Evolutionary conservation across 192 early-diverging fungal species (phyloP).

Genomic region (Glomus cerebriforme): DNA sequence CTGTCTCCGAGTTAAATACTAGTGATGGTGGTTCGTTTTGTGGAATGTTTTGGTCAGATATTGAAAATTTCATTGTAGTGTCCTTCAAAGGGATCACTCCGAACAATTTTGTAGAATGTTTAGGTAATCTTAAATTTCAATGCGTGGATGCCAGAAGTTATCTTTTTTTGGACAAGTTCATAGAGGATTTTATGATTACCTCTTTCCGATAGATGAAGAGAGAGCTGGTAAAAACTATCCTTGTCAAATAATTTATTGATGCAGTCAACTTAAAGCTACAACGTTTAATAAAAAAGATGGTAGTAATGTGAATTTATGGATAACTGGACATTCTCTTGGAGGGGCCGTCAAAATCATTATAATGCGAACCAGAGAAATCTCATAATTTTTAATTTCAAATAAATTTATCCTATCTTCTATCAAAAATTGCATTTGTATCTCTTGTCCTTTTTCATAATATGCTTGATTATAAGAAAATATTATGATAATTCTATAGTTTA

Average conservation of each 20-base stretch:
- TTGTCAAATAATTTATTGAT: not conserved
- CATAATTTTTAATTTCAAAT: too few relatives aligned
- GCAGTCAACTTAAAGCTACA: not conserved
- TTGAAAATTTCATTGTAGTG: constrained; percentile 40
- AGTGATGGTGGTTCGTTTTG: constrained; percentile 35
- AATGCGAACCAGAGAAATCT: too few relatives aligned
- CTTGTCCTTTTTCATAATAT: too few relatives aligned
- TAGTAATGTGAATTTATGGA: constrained; percentile 39
- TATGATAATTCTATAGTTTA: too few relatives aligned
- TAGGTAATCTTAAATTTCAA: constrained; percentile 40
- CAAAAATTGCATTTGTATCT: too few relatives aligned
- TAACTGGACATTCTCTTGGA: constrained; percentile 47
- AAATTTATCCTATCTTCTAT: too few relatives aligned
- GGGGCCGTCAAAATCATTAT: too few relatives aligned
- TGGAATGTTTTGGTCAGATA: constrained; percentile 42
- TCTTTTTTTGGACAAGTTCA: constrained; percentile 41
- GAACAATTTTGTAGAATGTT: constrained; percentile 42
- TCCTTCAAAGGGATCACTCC: constrained; percentile 45
- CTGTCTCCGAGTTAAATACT: constrained; percentile 39
- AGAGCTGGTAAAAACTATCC: not conserved
- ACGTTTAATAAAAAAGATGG: not conserved
- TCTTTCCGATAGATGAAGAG: constrained; percentile 19
- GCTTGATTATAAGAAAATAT: too few relatives aligned
- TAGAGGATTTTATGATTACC: constrained; percentile 43
- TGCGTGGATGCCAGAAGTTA: constrained; percentile 39